Percentiles rank a stretch among this genome's conserved stretches.
phyloP scores from a whole-genome alignment of 2,329 filamentous ascomycete genomes.

The Trichoderma sp. region DNA sequence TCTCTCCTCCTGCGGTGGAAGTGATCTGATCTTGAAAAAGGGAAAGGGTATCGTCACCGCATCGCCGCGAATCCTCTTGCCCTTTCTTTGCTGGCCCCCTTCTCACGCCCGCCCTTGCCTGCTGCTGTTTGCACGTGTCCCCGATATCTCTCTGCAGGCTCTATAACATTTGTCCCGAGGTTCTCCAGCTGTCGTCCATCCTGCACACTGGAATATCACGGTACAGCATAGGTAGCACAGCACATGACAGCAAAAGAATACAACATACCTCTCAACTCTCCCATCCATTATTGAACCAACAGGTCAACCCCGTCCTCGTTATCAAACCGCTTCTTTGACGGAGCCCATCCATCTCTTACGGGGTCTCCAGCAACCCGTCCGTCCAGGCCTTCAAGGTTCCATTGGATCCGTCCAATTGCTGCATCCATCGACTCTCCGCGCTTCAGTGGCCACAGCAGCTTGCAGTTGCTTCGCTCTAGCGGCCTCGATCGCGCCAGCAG shows the following conservation, averaged over 20 bases:
- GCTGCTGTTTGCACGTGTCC: too few relatives aligned
- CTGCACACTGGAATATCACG: too few relatives aligned
- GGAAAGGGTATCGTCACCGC: slow-evolving; percentile 8
- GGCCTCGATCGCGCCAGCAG: slow-evolving; percentile 13
- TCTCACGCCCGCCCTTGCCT: not conserved
- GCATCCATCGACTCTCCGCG: too few relatives aligned
- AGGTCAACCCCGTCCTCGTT: too few relatives aligned
- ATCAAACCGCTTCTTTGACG: too few relatives aligned
- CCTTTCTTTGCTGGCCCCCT: slow-evolving; percentile 1
- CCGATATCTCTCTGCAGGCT: slow-evolving; percentile 2
- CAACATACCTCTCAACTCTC: not conserved
- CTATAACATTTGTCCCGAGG: not conserved
- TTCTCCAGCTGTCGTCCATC: too few relatives aligned
- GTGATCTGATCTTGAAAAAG: slow-evolving; percentile 11
- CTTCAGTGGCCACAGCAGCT: not conserved
- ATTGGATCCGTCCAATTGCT: too few relatives aligned
- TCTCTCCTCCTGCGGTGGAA: not conserved
- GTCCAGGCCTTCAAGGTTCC: too few relatives aligned
- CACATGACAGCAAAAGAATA: not conserved
- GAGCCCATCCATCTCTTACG: too few relatives aligned
- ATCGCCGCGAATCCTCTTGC: slow-evolving; percentile 19
- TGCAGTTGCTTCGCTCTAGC: slow-evolving; percentile 13
- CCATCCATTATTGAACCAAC: not conserved
- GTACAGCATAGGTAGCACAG: not conserved
- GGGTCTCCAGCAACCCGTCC: too few relatives aligned